Percentiles rank a stretch among this genome's conserved stretches.
Evolutionary conservation across 2,329 filamentous ascomycete genomes (phyloP).

Genomic region (Chalaropsis ovoidea): DNA sequence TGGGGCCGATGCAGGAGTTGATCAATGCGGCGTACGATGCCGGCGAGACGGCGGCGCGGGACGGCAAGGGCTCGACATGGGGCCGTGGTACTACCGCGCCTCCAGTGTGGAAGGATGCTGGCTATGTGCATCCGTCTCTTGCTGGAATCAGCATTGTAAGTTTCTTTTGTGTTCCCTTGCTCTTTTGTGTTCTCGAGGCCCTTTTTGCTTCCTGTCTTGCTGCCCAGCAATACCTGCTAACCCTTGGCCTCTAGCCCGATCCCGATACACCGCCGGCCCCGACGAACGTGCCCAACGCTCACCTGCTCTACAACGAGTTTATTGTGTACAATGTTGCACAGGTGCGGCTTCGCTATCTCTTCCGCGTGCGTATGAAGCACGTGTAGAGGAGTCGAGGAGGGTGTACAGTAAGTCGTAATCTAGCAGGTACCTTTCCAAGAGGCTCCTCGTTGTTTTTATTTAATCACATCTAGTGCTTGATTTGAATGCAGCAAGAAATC

Average conservation of each 20-base stretch:
- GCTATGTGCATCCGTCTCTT: constrained; percentile 52
- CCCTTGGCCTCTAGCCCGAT: constrained; percentile 39
- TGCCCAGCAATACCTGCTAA: neutral
- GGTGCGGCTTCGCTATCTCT: constrained; percentile 58
- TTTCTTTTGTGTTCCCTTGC: constrained; percentile 22
- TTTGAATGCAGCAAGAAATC: neutral
- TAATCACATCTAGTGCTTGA: no score
- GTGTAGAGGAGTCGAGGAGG: neutral
- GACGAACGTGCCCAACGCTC: constrained; percentile 39
- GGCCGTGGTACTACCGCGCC: constrained; percentile 59
- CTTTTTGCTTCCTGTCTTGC: neutral
- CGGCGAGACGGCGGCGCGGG: constrained; percentile 49
- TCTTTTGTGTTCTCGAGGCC: neutral
- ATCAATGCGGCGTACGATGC: constrained; percentile 47
- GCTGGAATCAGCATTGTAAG: constrained; percentile 60
- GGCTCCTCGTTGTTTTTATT: neutral
- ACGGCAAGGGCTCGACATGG: constrained; percentile 56
- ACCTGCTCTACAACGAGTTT: constrained; percentile 61
- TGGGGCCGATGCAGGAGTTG: constrained; percentile 62
- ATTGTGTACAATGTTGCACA: constrained; percentile 62
- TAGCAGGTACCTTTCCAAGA: neutral
- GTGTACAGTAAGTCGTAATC: neutral
- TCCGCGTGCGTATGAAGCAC: constrained; percentile 46
- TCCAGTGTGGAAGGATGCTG: constrained; percentile 64
- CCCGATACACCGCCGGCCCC: constrained; percentile 37